phyloP scores from a whole-genome alignment of 108 stramenopile species.

The Aureococcus anophagefferens region DNA sequence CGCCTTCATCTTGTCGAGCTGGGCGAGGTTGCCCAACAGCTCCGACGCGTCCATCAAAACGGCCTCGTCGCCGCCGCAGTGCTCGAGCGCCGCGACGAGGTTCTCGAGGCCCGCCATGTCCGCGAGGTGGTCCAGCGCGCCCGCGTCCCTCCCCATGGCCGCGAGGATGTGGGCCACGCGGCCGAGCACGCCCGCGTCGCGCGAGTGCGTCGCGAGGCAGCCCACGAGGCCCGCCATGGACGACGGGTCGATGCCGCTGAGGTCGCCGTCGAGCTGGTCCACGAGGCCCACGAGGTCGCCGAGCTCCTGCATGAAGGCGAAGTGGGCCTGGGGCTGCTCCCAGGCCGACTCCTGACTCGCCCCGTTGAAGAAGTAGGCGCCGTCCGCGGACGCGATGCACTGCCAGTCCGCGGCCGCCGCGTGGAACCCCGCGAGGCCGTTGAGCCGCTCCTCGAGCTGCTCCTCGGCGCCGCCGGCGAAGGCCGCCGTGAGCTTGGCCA shows the following conservation, averaged over 20 bases:
- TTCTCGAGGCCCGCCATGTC: neutral
- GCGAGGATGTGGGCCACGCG: conserved; percentile 1
- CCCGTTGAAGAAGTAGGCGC: conserved; percentile 15
- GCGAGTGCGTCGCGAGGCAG: conserved; percentile 1
- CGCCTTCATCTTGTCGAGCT: neutral
- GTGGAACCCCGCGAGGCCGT: conserved; percentile 2
- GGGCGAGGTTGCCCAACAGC: no score
- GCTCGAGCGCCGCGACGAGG: neutral
- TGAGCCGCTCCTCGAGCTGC: conserved; percentile 8
- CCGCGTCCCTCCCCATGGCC: conserved; percentile 2
- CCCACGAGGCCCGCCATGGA: neutral
- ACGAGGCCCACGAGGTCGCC: conserved; percentile 6
- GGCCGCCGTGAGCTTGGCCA: neutral
- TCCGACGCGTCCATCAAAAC: no score
- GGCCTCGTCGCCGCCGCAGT: neutral
- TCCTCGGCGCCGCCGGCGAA: conserved; percentile 18
- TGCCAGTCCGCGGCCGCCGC: conserved; percentile 11
- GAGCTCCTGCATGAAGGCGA: conserved; percentile 8
- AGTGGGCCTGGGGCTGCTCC: conserved; percentile 11
- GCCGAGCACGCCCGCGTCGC: conserved; percentile 4
- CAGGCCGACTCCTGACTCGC: neutral
- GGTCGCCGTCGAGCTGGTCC: neutral
- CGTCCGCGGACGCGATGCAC: conserved; percentile 8
- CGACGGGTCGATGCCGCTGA: conserved; percentile 1
- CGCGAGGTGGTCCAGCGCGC: neutral